phyloP scores from a whole-genome alignment of 2,329 filamentous ascomycete genomes.

The Zymoseptoria pseudotritici region DNA sequence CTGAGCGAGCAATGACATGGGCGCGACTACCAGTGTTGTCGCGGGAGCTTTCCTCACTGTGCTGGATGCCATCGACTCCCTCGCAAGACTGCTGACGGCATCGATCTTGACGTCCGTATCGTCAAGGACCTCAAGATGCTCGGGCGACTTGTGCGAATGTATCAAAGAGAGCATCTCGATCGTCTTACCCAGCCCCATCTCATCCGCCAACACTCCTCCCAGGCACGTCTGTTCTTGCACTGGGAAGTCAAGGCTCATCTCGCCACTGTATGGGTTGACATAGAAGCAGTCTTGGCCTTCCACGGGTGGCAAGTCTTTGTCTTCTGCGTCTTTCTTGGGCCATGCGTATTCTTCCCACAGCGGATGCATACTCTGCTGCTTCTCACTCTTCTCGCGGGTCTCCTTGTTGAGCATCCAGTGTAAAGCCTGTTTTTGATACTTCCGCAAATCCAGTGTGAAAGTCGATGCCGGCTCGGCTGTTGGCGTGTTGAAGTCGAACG shows the following conservation, averaged over 20 bases:
- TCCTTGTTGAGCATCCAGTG: slow-evolving; percentile 97
- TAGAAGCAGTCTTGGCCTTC: slow-evolving; percentile 70
- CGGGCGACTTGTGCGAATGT: slow-evolving; percentile 64
- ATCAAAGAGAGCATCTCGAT: slow-evolving; percentile 96
- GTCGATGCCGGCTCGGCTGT: slow-evolving; percentile 74
- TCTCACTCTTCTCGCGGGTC: slow-evolving; percentile 63
- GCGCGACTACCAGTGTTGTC: slow-evolving; percentile 91
- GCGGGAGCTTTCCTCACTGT: slow-evolving; percentile 64
- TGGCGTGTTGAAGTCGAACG: slow-evolving; percentile 89
- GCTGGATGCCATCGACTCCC: slow-evolving; percentile 51
- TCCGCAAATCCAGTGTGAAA: slow-evolving; percentile 75
- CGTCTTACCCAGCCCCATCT: slow-evolving; percentile 97
- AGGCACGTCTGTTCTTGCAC: slow-evolving; percentile 90
- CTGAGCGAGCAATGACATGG: slow-evolving; percentile 91
- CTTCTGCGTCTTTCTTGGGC: slow-evolving; percentile 82
- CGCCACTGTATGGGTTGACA: slow-evolving; percentile 93
- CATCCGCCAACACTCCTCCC: slow-evolving; percentile 86
- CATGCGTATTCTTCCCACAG: slow-evolving; percentile 94
- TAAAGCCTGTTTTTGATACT: slow-evolving; percentile 91
- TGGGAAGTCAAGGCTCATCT: slow-evolving; percentile 85
- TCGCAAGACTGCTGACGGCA: slow-evolving; percentile 55
- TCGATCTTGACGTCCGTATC: slow-evolving; percentile 20
- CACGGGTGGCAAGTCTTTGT: slow-evolving; percentile 61
- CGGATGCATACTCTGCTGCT: slow-evolving; percentile 84
- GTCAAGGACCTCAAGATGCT: slow-evolving; percentile 24